Evolutionary conservation across 2,329 filamentous ascomycete species (phyloP).

Genomic region (Claviceps pazoutovae): DNA sequence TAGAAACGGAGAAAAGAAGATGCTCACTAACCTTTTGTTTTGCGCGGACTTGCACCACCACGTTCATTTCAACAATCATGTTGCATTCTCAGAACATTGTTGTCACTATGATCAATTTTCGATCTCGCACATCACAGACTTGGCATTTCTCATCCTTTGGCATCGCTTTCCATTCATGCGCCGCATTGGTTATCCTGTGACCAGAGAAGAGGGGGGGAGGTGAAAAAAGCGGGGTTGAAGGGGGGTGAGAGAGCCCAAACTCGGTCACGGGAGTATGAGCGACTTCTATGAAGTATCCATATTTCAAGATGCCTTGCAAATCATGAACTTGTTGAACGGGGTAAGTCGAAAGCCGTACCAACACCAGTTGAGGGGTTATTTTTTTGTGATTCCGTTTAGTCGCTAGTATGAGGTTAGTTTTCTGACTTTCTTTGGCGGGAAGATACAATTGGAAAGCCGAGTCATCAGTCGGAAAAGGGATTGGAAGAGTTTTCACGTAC

Average conservation of each 20-base stretch:
- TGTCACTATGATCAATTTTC: neutral
- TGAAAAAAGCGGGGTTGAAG: neutral
- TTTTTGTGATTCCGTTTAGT: conserved; percentile 31
- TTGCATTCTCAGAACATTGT: no score
- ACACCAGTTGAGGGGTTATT: conserved; percentile 16
- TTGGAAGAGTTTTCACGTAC: conserved; percentile 23
- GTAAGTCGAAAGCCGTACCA: conserved; percentile 26
- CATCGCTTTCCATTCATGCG: conserved; percentile 15
- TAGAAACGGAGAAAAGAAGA: conserved; percentile 3
- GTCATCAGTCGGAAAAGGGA: neutral
- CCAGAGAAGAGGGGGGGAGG: conserved; percentile 12
- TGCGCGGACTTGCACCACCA: neutral
- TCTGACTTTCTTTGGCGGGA: neutral
- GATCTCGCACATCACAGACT: neutral
- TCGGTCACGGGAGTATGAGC: conserved; percentile 25
- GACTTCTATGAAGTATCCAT: conserved; percentile 30
- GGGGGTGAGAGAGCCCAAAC: neutral
- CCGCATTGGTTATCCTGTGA: conserved; percentile 16
- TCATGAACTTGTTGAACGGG: conserved; percentile 32
- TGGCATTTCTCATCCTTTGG: neutral
- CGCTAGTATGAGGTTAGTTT: conserved; percentile 31
- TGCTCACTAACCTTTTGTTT: neutral
- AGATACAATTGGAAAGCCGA: no score
- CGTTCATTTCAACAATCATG: neutral
- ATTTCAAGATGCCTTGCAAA: conserved; percentile 22